Evolutionary conservation across 176 grass and related monocot species (phyloP).

Genomic region (Puya raimondii): DNA sequence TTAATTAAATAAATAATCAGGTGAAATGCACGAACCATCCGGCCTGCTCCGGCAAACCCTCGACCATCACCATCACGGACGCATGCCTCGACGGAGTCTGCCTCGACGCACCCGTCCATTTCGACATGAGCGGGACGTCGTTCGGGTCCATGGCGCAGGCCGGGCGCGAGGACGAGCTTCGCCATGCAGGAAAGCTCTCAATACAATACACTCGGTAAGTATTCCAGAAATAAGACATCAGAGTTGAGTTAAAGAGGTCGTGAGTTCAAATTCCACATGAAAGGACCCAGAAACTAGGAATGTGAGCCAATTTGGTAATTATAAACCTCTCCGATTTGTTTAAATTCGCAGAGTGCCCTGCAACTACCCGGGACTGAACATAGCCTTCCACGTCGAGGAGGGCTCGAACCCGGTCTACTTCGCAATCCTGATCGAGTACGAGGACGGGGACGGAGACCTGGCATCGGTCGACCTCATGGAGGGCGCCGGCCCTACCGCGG

Average conservation of each 20-base stretch:
- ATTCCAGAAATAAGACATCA: not conserved
- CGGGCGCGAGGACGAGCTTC: constrained; percentile 57
- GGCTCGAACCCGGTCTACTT: constrained; percentile 67
- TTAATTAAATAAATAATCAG: constrained; percentile 21
- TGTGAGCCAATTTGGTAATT: not conserved
- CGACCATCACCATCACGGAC: constrained; percentile 73
- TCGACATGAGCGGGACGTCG: constrained; percentile 78
- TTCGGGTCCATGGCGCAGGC: constrained; percentile 66
- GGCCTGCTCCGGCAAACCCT: constrained; percentile 38
- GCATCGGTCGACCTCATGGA: constrained; percentile 72
- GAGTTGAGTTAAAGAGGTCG: not conserved
- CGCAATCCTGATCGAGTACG: constrained; percentile 73
- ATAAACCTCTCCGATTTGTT: not conserved
- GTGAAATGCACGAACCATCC: constrained; percentile 44
- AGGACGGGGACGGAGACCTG: constrained; percentile 89
- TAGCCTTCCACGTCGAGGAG: constrained; percentile 77
- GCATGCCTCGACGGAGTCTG: constrained; percentile 62
- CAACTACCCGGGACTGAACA: constrained; percentile 66
- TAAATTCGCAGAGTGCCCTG: constrained; percentile 55
- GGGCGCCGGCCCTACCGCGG: constrained; percentile 14
- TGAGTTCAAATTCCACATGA: not conserved
- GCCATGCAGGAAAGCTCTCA: constrained; percentile 77
- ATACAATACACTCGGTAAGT: constrained; percentile 61
- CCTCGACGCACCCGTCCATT: constrained; percentile 41
- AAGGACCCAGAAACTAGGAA: not conserved